Evolutionary conservation across 768 basidiomycete species (phyloP), one percentile per base, ranked within the genome.

Genomic region (Pleurotus citrinopileatus): DNA sequence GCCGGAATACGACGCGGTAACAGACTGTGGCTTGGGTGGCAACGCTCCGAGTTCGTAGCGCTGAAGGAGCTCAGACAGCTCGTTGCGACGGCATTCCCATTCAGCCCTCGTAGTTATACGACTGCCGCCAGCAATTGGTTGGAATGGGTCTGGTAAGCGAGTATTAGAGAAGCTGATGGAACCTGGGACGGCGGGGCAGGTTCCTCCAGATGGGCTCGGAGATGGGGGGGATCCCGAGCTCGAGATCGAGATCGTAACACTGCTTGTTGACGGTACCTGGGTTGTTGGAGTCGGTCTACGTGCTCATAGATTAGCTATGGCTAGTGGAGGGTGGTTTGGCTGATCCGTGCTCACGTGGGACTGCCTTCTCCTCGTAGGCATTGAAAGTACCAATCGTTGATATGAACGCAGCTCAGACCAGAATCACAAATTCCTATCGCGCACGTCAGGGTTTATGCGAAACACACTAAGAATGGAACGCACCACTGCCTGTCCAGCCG

Each of bases 121-220:
- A 4, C 68, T 60, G 4, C 81, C 81, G 57, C 72, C 67, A n/a
- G 25, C 28, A 23, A 72, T 60, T 65, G 81, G 80, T 2, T 69
- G 68, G 74, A 84, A 84, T 0, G 82, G 82, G 60, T 83, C 73
- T 9, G 77, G 78, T 15, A 84, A 73, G 51, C 70, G 72, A 47
- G 71, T 54, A 59, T 76, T 75, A 55, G 69, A 71, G 20, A 70
- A 69, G 19, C 59, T 64, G 22, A 71, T 63, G 15, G 58, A 70
- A n/a, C 60, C 53, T 0, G 70, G 71, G 19, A 72, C 62, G 7
- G 63, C 27, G 22, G 70, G 56, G 57, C 72, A 72, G 15, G 53
- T 54, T 15, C 55, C 57, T 7, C 32, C 15, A 15, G 7, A 7
- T 34, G 32, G 32, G n/a, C n/a, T n/a, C n/a, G n/a, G n/a, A n/a